Evolutionary conservation across 179 eudicot genomes (phyloP).

Genomic region (Gypsophila paniculata): DNA sequence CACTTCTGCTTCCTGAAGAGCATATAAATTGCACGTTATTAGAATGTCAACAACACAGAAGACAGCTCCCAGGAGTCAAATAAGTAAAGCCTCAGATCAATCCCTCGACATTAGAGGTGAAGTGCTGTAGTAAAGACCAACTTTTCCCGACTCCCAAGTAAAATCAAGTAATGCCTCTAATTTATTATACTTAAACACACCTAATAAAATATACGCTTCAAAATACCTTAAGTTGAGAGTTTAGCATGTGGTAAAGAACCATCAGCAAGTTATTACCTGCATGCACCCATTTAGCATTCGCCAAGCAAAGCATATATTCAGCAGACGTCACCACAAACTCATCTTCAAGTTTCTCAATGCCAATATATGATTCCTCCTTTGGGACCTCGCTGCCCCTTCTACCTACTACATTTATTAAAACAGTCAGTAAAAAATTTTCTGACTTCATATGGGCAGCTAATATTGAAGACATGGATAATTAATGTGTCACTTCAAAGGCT

Average conservation of each 20-base stretch:
- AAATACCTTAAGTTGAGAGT: neutral
- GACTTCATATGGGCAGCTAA: neutral
- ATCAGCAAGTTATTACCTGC: conserved; percentile 42
- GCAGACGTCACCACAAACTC: conserved; percentile 85
- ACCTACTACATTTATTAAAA: conserved; percentile 39
- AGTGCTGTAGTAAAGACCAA: neutral
- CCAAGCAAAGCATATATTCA: conserved; percentile 67
- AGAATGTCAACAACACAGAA: conserved; percentile 6
- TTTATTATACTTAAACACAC: neutral
- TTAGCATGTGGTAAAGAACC: neutral
- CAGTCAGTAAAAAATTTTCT: conserved; percentile 2
- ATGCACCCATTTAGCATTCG: conserved; percentile 58
- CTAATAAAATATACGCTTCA: neutral
- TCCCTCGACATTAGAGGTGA: neutral
- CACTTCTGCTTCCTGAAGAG: conserved; percentile 49
- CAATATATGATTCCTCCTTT: conserved; percentile 44
- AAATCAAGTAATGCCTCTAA: neutral
- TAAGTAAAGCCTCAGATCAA: conserved; percentile 1
- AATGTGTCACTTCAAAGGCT: neutral
- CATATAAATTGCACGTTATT: neutral
- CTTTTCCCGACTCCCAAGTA: neutral
- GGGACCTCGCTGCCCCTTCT: conserved; percentile 36
- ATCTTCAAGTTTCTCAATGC: conserved; percentile 78
- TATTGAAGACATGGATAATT: neutral
- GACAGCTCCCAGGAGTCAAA: neutral